Base-by-base conservation (phyloP, 1,284 basidiomycete species). In the Moniliophthora roreri region DNA sequence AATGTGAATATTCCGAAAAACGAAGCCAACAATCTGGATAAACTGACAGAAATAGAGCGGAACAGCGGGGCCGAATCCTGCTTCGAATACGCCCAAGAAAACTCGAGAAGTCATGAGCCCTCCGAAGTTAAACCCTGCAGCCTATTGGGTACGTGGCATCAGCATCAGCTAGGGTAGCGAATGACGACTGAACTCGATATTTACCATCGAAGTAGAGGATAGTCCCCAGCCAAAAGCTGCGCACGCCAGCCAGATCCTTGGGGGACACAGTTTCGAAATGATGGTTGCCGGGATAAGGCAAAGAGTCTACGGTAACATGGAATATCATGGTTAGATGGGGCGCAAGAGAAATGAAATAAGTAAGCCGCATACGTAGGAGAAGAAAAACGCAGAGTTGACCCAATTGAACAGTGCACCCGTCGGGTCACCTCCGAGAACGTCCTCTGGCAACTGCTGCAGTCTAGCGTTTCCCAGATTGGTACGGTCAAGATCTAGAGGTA, bases 401-500 rank as follows among this genome's bases (percentile, higher is more conserved):
- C 87, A 89, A 62, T 88, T 86, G 61, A 86, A 91, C 20, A 81
- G 69, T 15, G 74, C 59, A 1, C 88, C 88, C 0, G 81, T 84
- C 7, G 78, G 77, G 61, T 91, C 89, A 2, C 87, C 87, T 23
- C 75, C 74, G 4, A 91, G 77, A 10, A 77, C 68, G 57, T 89
- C 87, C 40, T 78, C 63, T 1, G 84, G 79, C 3, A 91, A 69
- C 1, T 85, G 85, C 66, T 87, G 87, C 36, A 91, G 69, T 40
- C 87, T 78, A 38, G 89, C 89, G 63, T 91, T 91, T 13, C 89
- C 88, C 38, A 91, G 62, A 61, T 90, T 91, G 2, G 84, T 82
- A 45, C 89, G 78, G 64, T 90, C 88, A 47, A 91, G 73, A 61
- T 83, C 87, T 89, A 49, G 21, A 15, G 50, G 35, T 36, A 16